A percentile compares a stretch with the other conserved stretches of the same genome.
Evolutionary conservation across 1,139 yeast genomes (phyloP).

Genomic region (Magnusiomyces tetraspermus): DNA sequence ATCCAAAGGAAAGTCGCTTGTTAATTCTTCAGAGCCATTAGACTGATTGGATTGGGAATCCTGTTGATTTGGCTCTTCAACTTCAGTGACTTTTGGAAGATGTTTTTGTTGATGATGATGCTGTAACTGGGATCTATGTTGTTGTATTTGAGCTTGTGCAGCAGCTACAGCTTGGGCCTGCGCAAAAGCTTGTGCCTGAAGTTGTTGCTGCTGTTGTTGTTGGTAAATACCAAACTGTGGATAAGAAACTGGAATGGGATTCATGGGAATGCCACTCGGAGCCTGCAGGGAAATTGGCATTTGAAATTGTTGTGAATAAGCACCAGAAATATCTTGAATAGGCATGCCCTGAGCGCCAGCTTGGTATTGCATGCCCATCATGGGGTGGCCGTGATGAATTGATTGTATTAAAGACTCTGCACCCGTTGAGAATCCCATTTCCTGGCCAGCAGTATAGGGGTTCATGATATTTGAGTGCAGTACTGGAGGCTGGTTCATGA

Average conservation of each 20-base stretch:
- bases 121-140: neutral
- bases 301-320: neutral
- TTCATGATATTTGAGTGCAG: constrained; percentile 6
- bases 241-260: neutral
- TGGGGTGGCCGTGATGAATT: neutral
- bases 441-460: constrained; percentile 6
- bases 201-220: neutral
- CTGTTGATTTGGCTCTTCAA: constrained; percentile 5
- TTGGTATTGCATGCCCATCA: neutral
- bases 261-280: neutral
- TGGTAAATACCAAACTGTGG: neutral
- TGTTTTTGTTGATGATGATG: neutral
- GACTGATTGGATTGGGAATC: neutral
- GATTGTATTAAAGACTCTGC: neutral
- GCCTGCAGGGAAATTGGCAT: neutral
- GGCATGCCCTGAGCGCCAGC: neutral
- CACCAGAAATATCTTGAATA: neutral
- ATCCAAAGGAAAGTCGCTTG: constrained; percentile 28
- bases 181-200: neutral
- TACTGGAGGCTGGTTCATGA: constrained; percentile 6
- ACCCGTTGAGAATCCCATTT: constrained; percentile 3
- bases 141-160: constrained; percentile 2
- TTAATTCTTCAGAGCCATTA: constrained; percentile 17
- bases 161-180: neutral
- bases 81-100: neutral